Conservation (phyloP, 768 basidiomycete genomes). For the Polyporus arcularius region DNA sequence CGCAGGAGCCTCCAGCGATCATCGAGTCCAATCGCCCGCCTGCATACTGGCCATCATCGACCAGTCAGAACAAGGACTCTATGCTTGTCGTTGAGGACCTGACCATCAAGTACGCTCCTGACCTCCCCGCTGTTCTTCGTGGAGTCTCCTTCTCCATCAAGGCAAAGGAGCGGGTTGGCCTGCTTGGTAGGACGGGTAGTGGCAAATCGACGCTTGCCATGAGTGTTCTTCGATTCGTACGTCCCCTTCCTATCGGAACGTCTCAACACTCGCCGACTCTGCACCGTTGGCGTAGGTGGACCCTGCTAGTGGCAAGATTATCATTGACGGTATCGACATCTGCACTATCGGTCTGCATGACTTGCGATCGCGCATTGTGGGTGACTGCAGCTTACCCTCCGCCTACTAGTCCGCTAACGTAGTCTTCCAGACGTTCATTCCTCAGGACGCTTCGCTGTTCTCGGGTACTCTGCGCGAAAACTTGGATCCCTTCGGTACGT, state of each 20-base stretch:
- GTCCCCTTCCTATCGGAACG: constrained; percentile 24
- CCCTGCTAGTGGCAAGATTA: constrained; percentile 69
- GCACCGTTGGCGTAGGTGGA: constrained; percentile 51
- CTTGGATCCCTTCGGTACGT: constrained; percentile 68
- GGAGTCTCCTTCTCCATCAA: constrained; percentile 72
- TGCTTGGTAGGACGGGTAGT: constrained; percentile 82
- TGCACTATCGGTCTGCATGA: constrained; percentile 84
- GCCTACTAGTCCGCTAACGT: background rate
- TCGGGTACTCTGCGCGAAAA: constrained; percentile 79
- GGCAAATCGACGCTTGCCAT: constrained; percentile 86
- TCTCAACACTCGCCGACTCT: background rate
- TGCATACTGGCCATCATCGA: constrained; percentile 89
- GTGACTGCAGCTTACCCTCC: constrained; percentile 21
- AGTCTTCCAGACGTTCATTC: constrained; percentile 67
- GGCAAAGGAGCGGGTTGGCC: constrained; percentile 72
- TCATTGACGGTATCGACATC: constrained; percentile 89
- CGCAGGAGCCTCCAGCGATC: constrained; percentile 79
- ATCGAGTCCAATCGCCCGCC: constrained; percentile 78
- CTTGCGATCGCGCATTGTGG: constrained; percentile 70
- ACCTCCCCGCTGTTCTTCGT: constrained; percentile 79
- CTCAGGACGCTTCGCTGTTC: constrained; percentile 77
- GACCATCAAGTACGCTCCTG: constrained; percentile 80
- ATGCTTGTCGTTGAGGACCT: constrained; percentile 75
- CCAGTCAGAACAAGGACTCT: constrained; percentile 46
- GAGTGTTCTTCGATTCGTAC: constrained; percentile 80